Base-by-base conservation (phyloP, 164 flowering plant genomes). In the Vitis cinerea region DNA sequence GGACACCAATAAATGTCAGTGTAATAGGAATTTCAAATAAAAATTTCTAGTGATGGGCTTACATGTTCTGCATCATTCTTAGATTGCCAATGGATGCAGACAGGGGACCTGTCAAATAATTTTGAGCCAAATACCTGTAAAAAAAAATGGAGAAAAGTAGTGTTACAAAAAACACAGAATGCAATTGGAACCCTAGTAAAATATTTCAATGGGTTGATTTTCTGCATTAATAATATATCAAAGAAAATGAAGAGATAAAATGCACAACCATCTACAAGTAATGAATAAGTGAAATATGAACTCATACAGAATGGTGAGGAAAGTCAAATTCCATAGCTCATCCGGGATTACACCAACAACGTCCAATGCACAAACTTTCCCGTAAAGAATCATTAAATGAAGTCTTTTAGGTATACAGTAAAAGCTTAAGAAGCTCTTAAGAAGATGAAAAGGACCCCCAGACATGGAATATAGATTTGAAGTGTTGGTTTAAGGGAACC, bases 91-190 rank as follows among this genome's bases (percentile, higher is more conserved):
- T 80, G 48, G 88, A 79, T 64, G 91, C 52, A 59, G 98, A 87
- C 55, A 92, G 60, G 48, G 88, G 73, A 63, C 98, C 96, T 12
- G 90, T 79, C 70, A 92, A 83, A 82, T 71, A 83, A 74, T 92
- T 92, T 53, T 83, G 89, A 63, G 17, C 70, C 70, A 91, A 70
- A 12, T 81, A 67, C 77, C 97, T 91, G 85, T 30, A 77, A 50
- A 68, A 14, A n/a, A 14, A n/a, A 63, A 50, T 9, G 12, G 10
- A 66, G 4, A 53, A 9, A 49, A 17, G 12, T 19, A 50, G 50
- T 37, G 65, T 52, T 8, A 47, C 11, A 15, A 19, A 10, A 2
- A 55, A 61, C 47, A 61, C 7, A 37, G 10, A 47, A 4, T 10
- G 13, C 7, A 11, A 8, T 8, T 16, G 30, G 13, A 54, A 12